Evolutionary conservation across 306 rosid genomes (phyloP), one percentile per base, ranked within the genome.

Genomic region (Prosopis cineraria): DNA sequence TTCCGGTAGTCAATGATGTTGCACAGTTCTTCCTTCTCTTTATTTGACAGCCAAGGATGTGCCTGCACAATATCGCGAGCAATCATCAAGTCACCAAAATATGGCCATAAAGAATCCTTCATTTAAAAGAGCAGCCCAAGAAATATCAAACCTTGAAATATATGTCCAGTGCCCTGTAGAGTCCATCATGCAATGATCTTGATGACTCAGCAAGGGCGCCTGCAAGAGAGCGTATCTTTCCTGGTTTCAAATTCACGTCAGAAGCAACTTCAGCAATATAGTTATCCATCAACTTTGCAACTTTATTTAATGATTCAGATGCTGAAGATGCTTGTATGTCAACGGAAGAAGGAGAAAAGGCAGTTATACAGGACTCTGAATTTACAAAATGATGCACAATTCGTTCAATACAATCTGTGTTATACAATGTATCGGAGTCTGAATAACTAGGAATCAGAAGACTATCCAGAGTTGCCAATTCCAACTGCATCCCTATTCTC

Each of bases 401-500:
- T 70, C 86, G 84, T 81, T 88, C 89, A 64, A 94, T 80, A 86
- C 92, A 88, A 62, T 92, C 97, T 0, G 87, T 89, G 75, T 92
- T 81, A 74, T 94, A 94, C 69, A 94, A 85, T 9, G 95, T 82
- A 70, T 92, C 98, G 1, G 92, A 81, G 81, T 94, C 97, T 47
- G 97, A 89, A 79, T 94, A 94, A 7, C 85, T 79, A 55, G 98
- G 97, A 79, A 94, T 94, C 50, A 94, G 83, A 87, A 94, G 90
- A 79, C 91, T 72, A 73, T 94, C 97, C 43, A 94, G 79, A 59
- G 97, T 92, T 72, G 98, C 97, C 56, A 90, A 74, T 81, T 94
- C 98, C 82, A 94, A 81, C 81, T 94, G 98, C 93, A 81, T 84
- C 62, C 98, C 98, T 80, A 92, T 87, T 83, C 98, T 92, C 85